Percentiles rank a stretch among this genome's conserved stretches.
These are phyloP conservation scores for Wallacemonas sp. DNA, from an alignment of 208 protist genomes.

Conservation along the genomic window DNA sequence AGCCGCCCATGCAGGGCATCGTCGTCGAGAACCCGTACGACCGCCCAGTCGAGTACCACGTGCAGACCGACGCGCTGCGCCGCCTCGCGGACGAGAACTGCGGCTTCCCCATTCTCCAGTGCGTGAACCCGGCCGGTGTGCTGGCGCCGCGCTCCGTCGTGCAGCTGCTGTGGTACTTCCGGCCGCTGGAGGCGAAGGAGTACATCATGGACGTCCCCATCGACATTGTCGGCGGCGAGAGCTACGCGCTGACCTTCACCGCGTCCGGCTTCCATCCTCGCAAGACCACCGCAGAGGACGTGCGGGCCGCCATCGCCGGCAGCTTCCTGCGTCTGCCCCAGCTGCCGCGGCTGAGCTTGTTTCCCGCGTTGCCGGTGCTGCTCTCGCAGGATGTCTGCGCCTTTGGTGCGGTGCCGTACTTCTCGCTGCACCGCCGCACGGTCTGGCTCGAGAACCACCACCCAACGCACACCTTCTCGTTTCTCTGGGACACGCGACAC, in stretches of 20 bases:
- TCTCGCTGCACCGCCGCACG: slow-evolving; percentile 76
- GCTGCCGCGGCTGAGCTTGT: slow-evolving; percentile 24
- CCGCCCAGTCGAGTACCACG: slow-evolving; percentile 57
- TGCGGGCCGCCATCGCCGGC: slow-evolving; percentile 34
- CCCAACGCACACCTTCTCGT: slow-evolving; percentile 51
- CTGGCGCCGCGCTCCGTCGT: slow-evolving; percentile 52
- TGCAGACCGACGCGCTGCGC: slow-evolving; percentile 56
- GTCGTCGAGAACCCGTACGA: slow-evolving; percentile 68
- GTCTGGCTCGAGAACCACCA: slow-evolving; percentile 69
- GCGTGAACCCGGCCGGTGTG: slow-evolving; percentile 75
- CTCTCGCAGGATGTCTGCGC: slow-evolving; percentile 75
- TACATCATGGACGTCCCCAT: slow-evolving; percentile 76
- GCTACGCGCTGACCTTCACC: slow-evolving; percentile 69
- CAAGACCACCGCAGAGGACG: slow-evolving; percentile 24
- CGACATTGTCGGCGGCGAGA: slow-evolving; percentile 47
- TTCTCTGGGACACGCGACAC: slow-evolving; percentile 52
- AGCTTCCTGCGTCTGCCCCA: slow-evolving; percentile 61
- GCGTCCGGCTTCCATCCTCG: slow-evolving; percentile 84
- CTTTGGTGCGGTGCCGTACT: slow-evolving; percentile 75
- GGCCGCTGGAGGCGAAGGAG: slow-evolving; percentile 79
- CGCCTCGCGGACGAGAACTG: slow-evolving; percentile 59
- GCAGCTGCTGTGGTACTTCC: slow-evolving; percentile 86
- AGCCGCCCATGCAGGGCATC: slow-evolving; percentile 84
- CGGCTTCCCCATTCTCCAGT: slow-evolving; percentile 89
- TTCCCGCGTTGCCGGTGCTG: slow-evolving; percentile 40